Conservation (phyloP, 164 flowering plant species). For the Buxus sempervirens region DNA sequence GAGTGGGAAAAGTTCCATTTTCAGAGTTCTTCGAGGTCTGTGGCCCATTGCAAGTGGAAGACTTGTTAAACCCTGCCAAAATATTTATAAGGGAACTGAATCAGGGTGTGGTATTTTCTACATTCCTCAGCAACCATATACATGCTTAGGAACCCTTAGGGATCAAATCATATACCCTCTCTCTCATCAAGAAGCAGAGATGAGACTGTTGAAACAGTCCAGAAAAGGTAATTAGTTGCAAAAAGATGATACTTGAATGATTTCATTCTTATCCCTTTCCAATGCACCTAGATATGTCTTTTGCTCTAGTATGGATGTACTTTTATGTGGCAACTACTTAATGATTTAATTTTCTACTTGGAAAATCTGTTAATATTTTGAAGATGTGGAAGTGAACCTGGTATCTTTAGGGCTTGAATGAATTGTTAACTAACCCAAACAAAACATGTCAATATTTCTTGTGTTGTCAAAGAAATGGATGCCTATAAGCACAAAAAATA, state of each 20-base stretch:
- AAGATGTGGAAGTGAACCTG: no score
- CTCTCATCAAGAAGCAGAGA: slow-evolving; percentile 76
- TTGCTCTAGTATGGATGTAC: neutral
- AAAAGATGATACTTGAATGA: neutral
- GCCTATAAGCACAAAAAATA: no score
- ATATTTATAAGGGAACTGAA: slow-evolving; percentile 31
- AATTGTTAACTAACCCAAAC: no score
- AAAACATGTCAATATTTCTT: no score
- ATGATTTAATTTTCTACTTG: neutral
- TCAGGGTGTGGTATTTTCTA: slow-evolving; percentile 62
- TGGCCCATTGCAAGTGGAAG: slow-evolving; percentile 90
- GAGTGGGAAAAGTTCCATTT: slow-evolving; percentile 96
- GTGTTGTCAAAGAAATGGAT: no score
- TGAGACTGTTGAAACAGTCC: slow-evolving; percentile 28
- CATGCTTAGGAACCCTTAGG: slow-evolving; percentile 89
- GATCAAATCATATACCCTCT: slow-evolving; percentile 99
- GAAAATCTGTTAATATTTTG: no score
- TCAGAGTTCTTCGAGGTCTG: slow-evolving; percentile 88
- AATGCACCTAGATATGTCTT: neutral
- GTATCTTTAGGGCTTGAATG: no score
- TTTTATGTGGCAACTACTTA: neutral
- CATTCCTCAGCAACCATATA: slow-evolving; percentile 95
- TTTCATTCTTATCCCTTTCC: neutral
- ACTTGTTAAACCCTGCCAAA: slow-evolving; percentile 54
- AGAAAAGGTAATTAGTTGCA: slow-evolving; percentile 39